phyloP scores from a whole-genome alignment of 2,329 filamentous ascomycete species.

The Penicillium palitans region DNA sequence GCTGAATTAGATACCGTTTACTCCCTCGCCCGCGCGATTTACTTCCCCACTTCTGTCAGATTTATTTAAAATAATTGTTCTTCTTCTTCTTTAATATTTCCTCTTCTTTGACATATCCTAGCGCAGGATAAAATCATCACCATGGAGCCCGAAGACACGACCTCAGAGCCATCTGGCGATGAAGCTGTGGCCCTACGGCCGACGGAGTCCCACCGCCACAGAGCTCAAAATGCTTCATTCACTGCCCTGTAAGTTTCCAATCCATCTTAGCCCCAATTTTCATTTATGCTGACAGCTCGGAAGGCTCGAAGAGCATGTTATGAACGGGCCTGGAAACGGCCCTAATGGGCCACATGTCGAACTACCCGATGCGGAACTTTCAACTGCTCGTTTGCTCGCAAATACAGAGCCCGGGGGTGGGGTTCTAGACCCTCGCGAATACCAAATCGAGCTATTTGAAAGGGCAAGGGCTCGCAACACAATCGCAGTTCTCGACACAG shows the following conservation, averaged over 20 bases:
- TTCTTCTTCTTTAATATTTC: background rate
- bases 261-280: background rate
- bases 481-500: constrained; percentile 88
- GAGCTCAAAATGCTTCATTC: constrained; percentile 54
- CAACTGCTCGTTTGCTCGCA: constrained; percentile 54
- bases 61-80: background rate
- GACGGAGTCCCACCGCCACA: constrained; percentile 15
- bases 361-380: constrained; percentile 50
- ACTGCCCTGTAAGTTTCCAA: constrained; percentile 43
- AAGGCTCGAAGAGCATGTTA: constrained; percentile 46
- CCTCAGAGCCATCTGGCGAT: constrained; percentile 32
- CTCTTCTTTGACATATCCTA: background rate
- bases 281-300: constrained; percentile 1
- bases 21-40: background rate
- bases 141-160: constrained; percentile 12
- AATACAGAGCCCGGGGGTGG: constrained; percentile 57
- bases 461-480: constrained; percentile 80
- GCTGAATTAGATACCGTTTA: background rate
- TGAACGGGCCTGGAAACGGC: constrained; percentile 44
- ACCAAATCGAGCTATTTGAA: constrained; percentile 90
- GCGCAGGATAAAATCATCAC: background rate
- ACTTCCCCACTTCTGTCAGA: too few relatives aligned
- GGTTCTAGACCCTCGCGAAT: constrained; percentile 79
- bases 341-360: constrained; percentile 9
- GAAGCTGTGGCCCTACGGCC: constrained; percentile 7